Evolutionary conservation across 345 rosid species (phyloP).

Genomic region (Heritiera littoralis): DNA sequence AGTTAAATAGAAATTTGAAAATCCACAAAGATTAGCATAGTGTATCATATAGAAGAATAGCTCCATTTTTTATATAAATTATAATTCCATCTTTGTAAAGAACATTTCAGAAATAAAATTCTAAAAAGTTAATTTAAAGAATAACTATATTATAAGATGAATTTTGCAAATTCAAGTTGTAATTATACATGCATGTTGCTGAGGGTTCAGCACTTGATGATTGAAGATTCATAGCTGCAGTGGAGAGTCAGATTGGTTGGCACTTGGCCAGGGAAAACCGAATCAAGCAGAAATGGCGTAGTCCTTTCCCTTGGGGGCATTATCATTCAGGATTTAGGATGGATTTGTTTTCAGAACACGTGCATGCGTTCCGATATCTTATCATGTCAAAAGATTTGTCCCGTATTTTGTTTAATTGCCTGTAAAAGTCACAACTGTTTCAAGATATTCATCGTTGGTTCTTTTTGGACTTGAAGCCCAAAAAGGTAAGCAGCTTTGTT

Average conservation of each 20-base stretch:
- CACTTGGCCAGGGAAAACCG: neutral
- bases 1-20: neutral
- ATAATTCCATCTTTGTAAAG: no score
- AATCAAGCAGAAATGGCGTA: neutral
- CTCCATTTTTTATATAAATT: no score
- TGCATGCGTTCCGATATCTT: neutral
- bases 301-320: neutral
- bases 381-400: neutral
- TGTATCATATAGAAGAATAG: no score
- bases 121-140: no score
- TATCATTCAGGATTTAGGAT: neutral
- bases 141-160: no score
- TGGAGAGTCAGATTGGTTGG: neutral
- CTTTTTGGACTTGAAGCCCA: neutral
- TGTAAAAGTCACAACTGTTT: neutral
- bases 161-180: no score
- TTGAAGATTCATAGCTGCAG: neutral
- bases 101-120: no score
- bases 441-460: neutral
- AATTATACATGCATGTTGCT: no score
- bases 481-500: no score
- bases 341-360: neutral
- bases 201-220: neutral
- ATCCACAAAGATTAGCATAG: no score
- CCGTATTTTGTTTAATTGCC: neutral